These are phyloP conservation scores for Aleurites moluccanus DNA, from an alignment of 441 rosid genomes.

Conservation along the genomic window DNA sequence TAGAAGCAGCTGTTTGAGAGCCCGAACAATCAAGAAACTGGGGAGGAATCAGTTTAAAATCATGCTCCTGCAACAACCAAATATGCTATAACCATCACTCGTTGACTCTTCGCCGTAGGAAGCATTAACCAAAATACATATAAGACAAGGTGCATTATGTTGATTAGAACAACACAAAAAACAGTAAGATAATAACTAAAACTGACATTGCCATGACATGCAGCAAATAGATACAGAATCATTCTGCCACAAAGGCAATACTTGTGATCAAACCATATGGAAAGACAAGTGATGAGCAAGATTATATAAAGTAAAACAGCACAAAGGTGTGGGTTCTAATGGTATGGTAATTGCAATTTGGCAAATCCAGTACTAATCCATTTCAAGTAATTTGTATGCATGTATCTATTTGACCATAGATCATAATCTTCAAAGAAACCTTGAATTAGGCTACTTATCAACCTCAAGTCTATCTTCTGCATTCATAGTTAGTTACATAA, in stretches of 20 bases:
- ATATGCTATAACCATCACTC: constrained; percentile 5
- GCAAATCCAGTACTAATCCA: background rate
- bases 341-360: too few species aligned
- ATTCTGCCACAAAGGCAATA: background rate
- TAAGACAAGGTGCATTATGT: background rate
- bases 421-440: background rate
- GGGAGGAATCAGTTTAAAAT: constrained; percentile 26
- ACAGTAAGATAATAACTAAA: background rate
- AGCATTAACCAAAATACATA: constrained; percentile 3
- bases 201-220: background rate
- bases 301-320: too few species aligned
- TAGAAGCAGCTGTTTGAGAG: constrained; percentile 30
- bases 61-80: constrained; percentile 32
- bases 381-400: background rate
- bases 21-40: constrained; percentile 24
- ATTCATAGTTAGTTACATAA: background rate
- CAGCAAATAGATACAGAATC: background rate
- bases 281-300: background rate
- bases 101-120: constrained; percentile 4
- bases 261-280: background rate
- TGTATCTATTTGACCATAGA: background rate
- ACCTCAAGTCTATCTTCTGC: background rate
- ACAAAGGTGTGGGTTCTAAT: too few species aligned
- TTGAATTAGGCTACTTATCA: background rate
- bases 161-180: background rate